Evolutionary conservation across 2,329 filamentous ascomycete species (phyloP), one percentile per base, ranked within the genome.

Genomic region (Teratosphaeria epicoccoides): DNA sequence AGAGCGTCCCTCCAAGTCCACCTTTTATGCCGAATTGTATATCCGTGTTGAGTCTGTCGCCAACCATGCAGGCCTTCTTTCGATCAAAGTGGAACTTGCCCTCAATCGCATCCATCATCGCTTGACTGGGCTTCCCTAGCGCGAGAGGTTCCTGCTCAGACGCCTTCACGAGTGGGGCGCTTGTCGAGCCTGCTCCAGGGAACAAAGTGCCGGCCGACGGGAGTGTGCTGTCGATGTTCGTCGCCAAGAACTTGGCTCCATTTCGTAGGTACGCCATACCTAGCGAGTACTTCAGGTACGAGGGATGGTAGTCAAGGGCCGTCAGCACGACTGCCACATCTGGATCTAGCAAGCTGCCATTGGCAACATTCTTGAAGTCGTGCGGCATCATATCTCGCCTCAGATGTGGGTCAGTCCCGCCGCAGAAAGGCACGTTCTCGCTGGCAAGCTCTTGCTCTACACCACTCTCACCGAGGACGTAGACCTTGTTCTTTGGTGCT

Each of bases 101-200:
- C 74, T 97, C 91, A 52, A 98, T 86, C 2, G 93, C 89, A 68
- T 97, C 91, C 91, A 98, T 95, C 93, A 98, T 98, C 3, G 91
- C 91, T 73, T 95, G 89, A 67, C 88, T 95, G 2, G 93, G 93
- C 73, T 98, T 98, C 0, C 93, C 93, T 40, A 97, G 73, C 2
- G 87, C 83, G 26, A 88, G 71, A 0, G 93, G 91, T 62, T 85
- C 76, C 66, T 80, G 71, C 2, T 77, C 77, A 17, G 71, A 72
- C 3, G 73, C 72, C 57, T 85, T 85, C 50, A 84, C 76, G 54
- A 98, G 71, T 1, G 89, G 88, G 24, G 87, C 82, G 47, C 84
- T 83, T 57, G 88, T 84, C 1, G 87, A 85, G 1, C 93, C 93
- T 0, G 93, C 93, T 6, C 93, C 93, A 1, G 93, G 89, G 70